Evolutionary conservation across 2,329 filamentous ascomycete genomes (phyloP), one percentile per base, ranked within the genome.

Genomic region (Fusarium sp.): DNA sequence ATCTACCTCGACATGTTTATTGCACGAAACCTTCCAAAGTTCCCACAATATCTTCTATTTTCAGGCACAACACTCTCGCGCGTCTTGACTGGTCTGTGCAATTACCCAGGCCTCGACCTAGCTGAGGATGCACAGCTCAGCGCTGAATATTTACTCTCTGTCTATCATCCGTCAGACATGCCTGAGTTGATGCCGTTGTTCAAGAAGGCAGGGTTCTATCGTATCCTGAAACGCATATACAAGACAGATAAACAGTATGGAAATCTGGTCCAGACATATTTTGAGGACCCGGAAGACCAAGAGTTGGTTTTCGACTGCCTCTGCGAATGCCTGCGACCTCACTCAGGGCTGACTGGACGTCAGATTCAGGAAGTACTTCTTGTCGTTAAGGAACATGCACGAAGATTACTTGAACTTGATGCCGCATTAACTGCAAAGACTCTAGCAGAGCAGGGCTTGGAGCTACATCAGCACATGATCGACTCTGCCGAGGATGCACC

Each of bases 1-100:
- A 93, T 99, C 62, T 99, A 97, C 81, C 88, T 99, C 48, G 94
- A 99, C 82, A 99, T 99, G 94, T 99, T 99, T 78, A 93, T 99
- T 79, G 95, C 96, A 23, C 91, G 96, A 62, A 99, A 97, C 79
- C 84, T 99, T 55, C 94, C 97, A 7, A 99, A 99, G 80, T 99
- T 97, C 78, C 94, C 95, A 2, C 95, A 98, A 79, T 98, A 98
- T 78, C 91, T 99, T 56, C 88, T 98, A 16, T 89, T 99, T 51
- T 93, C 95, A 0, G 96, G 95, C 23, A 94, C 93, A 5, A 92
- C 93, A 4, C 86, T 99, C 2, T 93, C 94, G 66, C 91, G 91
- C 66, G 91, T 98, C 15, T 86, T 99, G 31, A 86, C 90, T 41
- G 92, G 94, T 5, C 86, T 99, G 9, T 99, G 96, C 83, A 89